phyloP scores from a whole-genome alignment of 75 land plant genomes.

The Picea sitchensis region DNA sequence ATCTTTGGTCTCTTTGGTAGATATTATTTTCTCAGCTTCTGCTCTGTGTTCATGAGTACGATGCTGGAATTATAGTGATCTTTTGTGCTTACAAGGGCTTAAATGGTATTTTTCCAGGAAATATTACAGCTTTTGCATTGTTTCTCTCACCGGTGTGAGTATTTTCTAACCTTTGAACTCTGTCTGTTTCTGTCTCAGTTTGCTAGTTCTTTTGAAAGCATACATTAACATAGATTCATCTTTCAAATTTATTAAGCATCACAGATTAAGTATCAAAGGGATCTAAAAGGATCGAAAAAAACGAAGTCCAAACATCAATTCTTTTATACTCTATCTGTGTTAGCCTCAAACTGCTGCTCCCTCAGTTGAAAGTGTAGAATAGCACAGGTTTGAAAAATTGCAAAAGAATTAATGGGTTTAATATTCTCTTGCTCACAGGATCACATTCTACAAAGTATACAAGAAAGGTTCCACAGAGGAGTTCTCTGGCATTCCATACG shows the following conservation, averaged over 20 bases:
- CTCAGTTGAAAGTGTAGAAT: too few relatives aligned
- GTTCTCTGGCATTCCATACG: constrained; percentile 39
- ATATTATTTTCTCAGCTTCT: not conserved
- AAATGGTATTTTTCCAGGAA: not conserved
- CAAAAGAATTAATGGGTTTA: not conserved
- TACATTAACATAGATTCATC: too few relatives aligned
- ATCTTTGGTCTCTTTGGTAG: not conserved
- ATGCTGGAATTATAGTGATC: not conserved
- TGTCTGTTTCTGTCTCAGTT: not conserved
- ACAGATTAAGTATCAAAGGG: too few relatives aligned
- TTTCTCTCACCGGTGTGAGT: constrained; percentile 8
- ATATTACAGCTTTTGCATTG: constrained; percentile 2
- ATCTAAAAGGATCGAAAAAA: too few relatives aligned
- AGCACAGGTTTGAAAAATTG: too few relatives aligned
- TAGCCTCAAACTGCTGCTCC: too few relatives aligned
- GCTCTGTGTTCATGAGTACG: too few relatives aligned
- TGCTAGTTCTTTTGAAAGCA: too few relatives aligned
- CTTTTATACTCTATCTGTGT: not conserved
- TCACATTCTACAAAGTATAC: constrained; percentile 32
- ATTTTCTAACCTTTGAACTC: not conserved
- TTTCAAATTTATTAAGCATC: too few relatives aligned
- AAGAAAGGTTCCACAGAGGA: constrained; percentile 34
- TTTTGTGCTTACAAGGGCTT: not conserved
- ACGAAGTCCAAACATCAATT: not conserved
- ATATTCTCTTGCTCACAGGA: constrained; percentile 14